Conservation (phyloP, 1,139 yeast species). For the Saccharomyces hybrid region DNA sequence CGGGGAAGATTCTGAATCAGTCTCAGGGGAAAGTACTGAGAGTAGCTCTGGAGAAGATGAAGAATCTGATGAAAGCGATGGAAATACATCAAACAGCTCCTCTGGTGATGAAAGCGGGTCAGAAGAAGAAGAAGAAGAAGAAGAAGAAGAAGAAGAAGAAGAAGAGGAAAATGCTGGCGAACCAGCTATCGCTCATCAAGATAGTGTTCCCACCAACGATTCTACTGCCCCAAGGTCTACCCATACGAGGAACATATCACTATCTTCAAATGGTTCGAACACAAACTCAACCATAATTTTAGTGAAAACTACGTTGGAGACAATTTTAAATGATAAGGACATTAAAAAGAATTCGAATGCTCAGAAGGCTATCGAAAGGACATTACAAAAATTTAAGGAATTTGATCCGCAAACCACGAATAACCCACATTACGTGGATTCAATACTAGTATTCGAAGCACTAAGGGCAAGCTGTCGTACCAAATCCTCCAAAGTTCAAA, state of each 20-base stretch:
- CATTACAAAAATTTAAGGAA: constrained; percentile 20
- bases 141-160: background rate
- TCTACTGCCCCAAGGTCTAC: background rate
- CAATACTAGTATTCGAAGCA: constrained; percentile 51
- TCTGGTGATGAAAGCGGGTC: constrained; percentile 1
- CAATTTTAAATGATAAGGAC: constrained; percentile 26
- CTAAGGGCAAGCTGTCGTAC: constrained; percentile 53
- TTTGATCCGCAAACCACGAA: constrained; percentile 11
- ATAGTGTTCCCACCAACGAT: background rate
- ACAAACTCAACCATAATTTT: constrained; percentile 23
- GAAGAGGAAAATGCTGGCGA: constrained; percentile 2
- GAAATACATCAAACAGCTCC: background rate
- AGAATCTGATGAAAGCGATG: background rate
- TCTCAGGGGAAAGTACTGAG: background rate
- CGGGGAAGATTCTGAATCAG: background rate
- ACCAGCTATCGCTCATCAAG: background rate
- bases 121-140: constrained; percentile 1
- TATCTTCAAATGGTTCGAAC: constrained; percentile 11
- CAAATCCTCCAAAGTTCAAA: constrained; percentile 44
- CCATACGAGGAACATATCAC: constrained; percentile 16
- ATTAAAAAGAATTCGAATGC: constrained; percentile 25
- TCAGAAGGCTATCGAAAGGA: constrained; percentile 26
- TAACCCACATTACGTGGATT: constrained; percentile 33
- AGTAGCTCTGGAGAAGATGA: background rate
- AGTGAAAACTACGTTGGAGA: constrained; percentile 26